Conservation (phyloP, 1,284 basidiomycete genomes). For the Schizophyllum commune region DNA sequence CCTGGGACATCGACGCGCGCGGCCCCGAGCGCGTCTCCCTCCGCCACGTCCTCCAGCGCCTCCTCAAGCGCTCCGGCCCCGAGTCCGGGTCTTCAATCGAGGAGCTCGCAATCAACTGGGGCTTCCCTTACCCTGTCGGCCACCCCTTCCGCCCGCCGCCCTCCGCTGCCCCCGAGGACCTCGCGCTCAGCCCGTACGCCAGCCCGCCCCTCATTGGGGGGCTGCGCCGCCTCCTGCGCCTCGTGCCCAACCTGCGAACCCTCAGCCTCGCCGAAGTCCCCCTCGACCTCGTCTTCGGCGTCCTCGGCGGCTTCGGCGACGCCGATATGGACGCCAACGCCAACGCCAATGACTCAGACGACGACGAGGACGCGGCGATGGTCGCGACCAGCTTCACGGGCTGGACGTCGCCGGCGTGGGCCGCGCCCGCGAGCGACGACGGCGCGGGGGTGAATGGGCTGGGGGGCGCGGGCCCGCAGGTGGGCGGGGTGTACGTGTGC, state of each 20-base stretch:
- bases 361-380: constrained; percentile 21
- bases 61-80: constrained; percentile 35
- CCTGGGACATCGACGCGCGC: constrained; percentile 54
- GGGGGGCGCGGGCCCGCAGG: constrained; percentile 25
- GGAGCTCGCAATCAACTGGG: constrained; percentile 53
- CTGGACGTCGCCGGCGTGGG: constrained; percentile 32
- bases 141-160: constrained; percentile 22
- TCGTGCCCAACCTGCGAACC: not conserved
- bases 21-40: constrained; percentile 60
- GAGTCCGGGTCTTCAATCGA: constrained; percentile 51
- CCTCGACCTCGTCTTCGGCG: not conserved
- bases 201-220: constrained; percentile 18
- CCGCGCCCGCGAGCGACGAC: constrained; percentile 21
- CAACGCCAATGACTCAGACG: constrained; percentile 39
- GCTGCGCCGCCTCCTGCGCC: constrained; percentile 22
- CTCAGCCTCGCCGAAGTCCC: not conserved
- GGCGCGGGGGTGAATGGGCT: constrained; percentile 56
- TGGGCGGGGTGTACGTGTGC: not conserved
- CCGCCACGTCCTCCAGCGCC: constrained; percentile 22
- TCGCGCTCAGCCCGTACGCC: constrained; percentile 19
- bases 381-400: constrained; percentile 35
- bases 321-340: constrained; percentile 27
- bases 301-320: not conserved
- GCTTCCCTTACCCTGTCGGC: not conserved
- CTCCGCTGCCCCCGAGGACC: constrained; percentile 34